Conservation (phyloP, 2,329 filamentous ascomycete species). For the Penicillium sp. region DNA sequence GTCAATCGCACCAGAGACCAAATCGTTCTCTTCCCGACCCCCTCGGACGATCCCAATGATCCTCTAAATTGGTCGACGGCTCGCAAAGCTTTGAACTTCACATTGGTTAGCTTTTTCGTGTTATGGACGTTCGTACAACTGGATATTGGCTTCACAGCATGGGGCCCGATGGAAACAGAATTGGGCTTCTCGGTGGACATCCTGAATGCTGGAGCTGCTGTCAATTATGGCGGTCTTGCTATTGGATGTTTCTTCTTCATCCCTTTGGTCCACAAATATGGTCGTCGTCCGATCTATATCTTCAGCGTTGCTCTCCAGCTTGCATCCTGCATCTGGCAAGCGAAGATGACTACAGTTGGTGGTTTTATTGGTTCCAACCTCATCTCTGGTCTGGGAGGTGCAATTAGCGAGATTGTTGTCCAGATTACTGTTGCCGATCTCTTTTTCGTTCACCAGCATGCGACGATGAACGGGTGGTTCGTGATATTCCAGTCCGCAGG, state of each 20-base stretch:
- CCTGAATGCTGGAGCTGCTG: conserved; percentile 48
- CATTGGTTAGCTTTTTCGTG: conserved; percentile 26
- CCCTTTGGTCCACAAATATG: conserved; percentile 49
- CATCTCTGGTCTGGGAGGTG: conserved; percentile 46
- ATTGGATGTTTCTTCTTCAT: conserved; percentile 48
- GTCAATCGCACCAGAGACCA: conserved; percentile 14
- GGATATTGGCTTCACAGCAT: conserved; percentile 44
- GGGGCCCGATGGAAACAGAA: conserved; percentile 45
- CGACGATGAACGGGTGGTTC: conserved; percentile 49
- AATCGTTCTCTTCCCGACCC: conserved; percentile 21
- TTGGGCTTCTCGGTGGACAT: conserved; percentile 43
- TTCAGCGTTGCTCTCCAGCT: conserved; percentile 43
- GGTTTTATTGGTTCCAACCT: conserved; percentile 48
- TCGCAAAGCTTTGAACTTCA: conserved; percentile 28
- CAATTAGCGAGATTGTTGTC: conserved; percentile 46
- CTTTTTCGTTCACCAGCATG: conserved; percentile 51
- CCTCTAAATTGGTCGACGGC: conserved; percentile 26
- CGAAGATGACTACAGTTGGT: conserved; percentile 38
- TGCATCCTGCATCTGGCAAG: conserved; percentile 44
- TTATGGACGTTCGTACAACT: conserved; percentile 32
- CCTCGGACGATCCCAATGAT: conserved; percentile 28
- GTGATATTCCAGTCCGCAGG: conserved; percentile 35
- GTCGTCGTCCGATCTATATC: conserved; percentile 49
- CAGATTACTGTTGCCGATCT: conserved; percentile 51
- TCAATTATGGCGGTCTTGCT: conserved; percentile 44